A percentile compares a stretch with the other conserved stretches of the same genome.
These are phyloP conservation scores for Cardiosporidium cionae DNA, from an alignment of 169 alveolate genomes.

Conservation along the genomic window DNA sequence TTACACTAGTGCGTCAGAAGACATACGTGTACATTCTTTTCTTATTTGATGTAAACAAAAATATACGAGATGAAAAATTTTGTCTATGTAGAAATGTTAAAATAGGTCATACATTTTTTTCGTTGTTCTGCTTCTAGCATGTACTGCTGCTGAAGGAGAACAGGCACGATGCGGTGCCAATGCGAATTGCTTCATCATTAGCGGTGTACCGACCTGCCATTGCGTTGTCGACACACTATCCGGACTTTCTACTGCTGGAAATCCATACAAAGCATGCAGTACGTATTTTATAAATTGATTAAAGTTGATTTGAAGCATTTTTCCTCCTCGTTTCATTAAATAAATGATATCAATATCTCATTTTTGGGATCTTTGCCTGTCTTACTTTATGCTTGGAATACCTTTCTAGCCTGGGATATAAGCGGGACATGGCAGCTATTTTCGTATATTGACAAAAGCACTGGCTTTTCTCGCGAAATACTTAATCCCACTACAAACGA, in stretches of 20 bases:
- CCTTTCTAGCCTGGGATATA: constrained; percentile 46
- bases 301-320: no score
- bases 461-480: constrained; percentile 1
- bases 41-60: no score
- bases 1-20: no score
- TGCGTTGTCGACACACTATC: constrained; percentile 44
- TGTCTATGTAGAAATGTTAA: no score
- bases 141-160: constrained; percentile 44
- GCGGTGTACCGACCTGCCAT: constrained; percentile 48
- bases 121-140: constrained; percentile 21
- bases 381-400: not conserved
- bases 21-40: no score
- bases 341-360: not conserved
- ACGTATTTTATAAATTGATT: not conserved
- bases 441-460: constrained; percentile 3
- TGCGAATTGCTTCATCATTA: constrained; percentile 43
- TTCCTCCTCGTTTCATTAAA: not conserved
- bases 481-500: constrained; percentile 42
- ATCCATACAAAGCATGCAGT: constrained; percentile 53
- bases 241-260: constrained; percentile 47
- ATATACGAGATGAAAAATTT: no score
- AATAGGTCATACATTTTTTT: not conserved
- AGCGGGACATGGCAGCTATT: constrained; percentile 50
- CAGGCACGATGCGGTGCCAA: constrained; percentile 53
- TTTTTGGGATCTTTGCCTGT: not conserved